phyloP scores from a whole-genome alignment of 2,329 filamentous ascomycete species.

The Nigrospora sphaerica region DNA sequence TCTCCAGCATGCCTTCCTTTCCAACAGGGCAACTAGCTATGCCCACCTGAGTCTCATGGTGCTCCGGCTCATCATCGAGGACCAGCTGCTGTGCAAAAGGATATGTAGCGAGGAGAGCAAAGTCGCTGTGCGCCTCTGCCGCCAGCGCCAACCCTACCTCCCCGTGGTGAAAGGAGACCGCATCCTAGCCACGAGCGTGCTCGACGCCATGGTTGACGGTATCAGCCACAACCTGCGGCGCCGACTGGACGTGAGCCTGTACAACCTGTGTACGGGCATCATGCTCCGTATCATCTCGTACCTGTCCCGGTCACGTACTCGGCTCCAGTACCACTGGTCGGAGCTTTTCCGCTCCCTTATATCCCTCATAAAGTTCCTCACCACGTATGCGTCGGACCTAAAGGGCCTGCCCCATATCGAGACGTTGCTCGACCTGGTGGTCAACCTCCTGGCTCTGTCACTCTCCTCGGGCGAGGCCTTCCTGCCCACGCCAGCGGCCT shows the following conservation, averaged over 20 bases:
- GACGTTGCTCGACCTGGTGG: slow-evolving; percentile 66
- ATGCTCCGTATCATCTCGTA: slow-evolving; percentile 78
- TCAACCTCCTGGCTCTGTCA: slow-evolving; percentile 77
- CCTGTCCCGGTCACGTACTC: slow-evolving; percentile 72
- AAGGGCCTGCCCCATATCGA: slow-evolving; percentile 62
- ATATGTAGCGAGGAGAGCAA: slow-evolving; percentile 77
- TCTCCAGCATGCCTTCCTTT: slow-evolving; percentile 86
- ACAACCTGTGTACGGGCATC: slow-evolving; percentile 74
- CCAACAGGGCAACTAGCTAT: slow-evolving; percentile 70
- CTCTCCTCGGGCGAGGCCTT: slow-evolving; percentile 86
- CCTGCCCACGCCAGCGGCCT: slow-evolving; percentile 76
- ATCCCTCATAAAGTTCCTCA: slow-evolving; percentile 82
- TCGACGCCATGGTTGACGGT: slow-evolving; percentile 84
- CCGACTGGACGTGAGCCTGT: slow-evolving; percentile 77
- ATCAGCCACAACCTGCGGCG: slow-evolving; percentile 90
- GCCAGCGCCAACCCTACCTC: slow-evolving; percentile 80
- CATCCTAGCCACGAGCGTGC: slow-evolving; percentile 64
- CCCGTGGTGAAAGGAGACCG: slow-evolving; percentile 68
- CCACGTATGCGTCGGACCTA: slow-evolving; percentile 76
- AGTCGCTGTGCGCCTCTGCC: slow-evolving; percentile 70
- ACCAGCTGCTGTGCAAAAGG: slow-evolving; percentile 71
- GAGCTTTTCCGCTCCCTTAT: slow-evolving; percentile 89
- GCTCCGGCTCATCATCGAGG: slow-evolving; percentile 80
- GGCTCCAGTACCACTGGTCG: slow-evolving; percentile 87
- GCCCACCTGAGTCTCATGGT: slow-evolving; percentile 80